Conservation (phyloP, 176 grass and related monocot genomes). For the Cymbopogon citratus region DNA sequence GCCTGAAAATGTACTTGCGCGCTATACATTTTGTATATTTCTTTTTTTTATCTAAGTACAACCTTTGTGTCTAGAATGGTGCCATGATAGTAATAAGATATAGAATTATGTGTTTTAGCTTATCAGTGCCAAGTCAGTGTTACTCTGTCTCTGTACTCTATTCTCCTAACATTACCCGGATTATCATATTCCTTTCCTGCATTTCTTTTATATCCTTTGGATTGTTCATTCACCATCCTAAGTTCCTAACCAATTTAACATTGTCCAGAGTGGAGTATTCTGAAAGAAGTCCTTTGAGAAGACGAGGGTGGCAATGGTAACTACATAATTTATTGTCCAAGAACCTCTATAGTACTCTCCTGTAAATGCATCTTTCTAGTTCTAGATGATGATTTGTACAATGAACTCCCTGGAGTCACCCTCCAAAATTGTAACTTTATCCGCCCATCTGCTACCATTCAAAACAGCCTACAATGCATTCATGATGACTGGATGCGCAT, state of each 20-base stretch:
- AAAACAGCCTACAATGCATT: neutral
- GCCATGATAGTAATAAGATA: neutral
- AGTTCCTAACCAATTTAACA: neutral
- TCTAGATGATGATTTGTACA: conserved; percentile 30
- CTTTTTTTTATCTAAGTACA: neutral
- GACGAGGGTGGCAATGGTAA: neutral
- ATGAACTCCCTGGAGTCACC: conserved; percentile 3
- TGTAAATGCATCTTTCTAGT: conserved; percentile 45
- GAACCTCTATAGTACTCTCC: neutral
- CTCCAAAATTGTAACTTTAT: conserved; percentile 2
- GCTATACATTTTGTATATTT: neutral
- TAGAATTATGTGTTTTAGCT: conserved; percentile 3
- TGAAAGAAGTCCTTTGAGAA: neutral
- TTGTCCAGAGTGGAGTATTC: conserved; percentile 14
- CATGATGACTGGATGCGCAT: conserved; percentile 6
- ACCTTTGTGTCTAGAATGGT: neutral
- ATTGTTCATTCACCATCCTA: neutral
- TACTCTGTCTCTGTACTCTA: neutral
- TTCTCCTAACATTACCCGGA: neutral
- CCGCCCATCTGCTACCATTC: neutral
- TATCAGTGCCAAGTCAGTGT: neutral
- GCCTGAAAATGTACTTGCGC: neutral
- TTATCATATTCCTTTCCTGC: neutral
- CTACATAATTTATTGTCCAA: neutral
- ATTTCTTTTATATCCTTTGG: neutral